Conservation (phyloP, 2,329 filamentous ascomycete species). For the Paraconiothyrium sp. region DNA sequence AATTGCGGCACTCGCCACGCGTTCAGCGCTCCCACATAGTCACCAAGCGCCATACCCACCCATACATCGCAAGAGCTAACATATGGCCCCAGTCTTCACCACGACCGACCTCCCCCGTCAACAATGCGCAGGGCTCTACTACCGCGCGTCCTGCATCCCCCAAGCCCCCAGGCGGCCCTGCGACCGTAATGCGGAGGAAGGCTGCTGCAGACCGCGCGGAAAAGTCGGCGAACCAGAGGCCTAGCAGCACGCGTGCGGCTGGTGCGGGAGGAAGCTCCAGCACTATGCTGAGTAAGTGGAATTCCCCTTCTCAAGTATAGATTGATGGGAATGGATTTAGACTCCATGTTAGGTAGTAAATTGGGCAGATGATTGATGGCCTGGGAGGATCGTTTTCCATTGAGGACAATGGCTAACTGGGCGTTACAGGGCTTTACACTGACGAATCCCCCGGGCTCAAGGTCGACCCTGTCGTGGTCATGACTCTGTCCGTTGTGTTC, state of each 20-base stretch:
- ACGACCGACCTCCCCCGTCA: constrained; percentile 50
- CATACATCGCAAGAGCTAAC: constrained; percentile 10
- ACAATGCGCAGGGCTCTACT: constrained; percentile 66
- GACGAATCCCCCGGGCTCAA: constrained; percentile 97
- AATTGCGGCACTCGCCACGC: background rate
- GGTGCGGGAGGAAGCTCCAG: constrained; percentile 95
- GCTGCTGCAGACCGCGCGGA: constrained; percentile 98
- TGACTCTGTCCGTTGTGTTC: constrained; percentile 95
- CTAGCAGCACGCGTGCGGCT: constrained; percentile 89
- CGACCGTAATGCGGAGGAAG: constrained; percentile 93
- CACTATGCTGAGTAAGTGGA: constrained; percentile 91
- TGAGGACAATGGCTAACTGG: constrained; percentile 26
- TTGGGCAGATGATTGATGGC: background rate
- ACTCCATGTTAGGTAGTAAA: background rate
- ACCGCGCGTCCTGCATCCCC: constrained; percentile 84
- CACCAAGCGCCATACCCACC: background rate
- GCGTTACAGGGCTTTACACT: constrained; percentile 83
- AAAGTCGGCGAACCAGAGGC: constrained; percentile 91
- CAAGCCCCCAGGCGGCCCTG: constrained; percentile 89
- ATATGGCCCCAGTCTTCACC: constrained; percentile 42
- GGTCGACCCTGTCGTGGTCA: constrained; percentile 96
- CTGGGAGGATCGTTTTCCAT: no score
- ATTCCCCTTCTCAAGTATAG: background rate
- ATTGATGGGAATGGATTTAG: constrained; percentile 1
- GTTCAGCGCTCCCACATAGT: no score